phyloP scores from a whole-genome alignment of 2,329 filamentous ascomycete species.

The Sporothrix dimorphospora region DNA sequence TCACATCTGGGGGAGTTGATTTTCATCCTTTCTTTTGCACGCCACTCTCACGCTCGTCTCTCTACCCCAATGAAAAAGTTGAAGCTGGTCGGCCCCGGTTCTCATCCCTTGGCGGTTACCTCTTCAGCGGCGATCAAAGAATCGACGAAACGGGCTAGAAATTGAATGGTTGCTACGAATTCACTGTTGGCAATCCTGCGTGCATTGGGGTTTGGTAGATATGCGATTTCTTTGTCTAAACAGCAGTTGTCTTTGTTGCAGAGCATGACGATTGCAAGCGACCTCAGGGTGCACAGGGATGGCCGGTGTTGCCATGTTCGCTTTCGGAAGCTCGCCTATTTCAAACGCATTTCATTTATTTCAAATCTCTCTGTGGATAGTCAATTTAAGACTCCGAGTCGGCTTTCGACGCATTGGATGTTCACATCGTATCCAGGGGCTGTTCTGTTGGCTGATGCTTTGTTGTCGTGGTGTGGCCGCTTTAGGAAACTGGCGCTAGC shows the following conservation, averaged over 20 bases:
- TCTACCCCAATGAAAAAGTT: no score
- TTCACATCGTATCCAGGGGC: not conserved
- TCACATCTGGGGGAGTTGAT: no score
- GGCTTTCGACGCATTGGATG: not conserved
- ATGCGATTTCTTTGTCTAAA: not conserved
- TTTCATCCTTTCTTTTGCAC: no score
- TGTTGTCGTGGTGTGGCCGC: not conserved
- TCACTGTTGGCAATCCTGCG: no score
- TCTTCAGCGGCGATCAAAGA: no score
- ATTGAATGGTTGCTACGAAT: no score
- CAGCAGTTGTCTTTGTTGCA: not conserved
- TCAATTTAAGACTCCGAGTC: no score
- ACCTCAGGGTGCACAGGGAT: not conserved
- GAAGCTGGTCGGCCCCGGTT: no score
- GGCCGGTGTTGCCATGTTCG: not conserved
- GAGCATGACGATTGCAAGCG: not conserved
- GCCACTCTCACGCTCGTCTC: no score
- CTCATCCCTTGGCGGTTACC: no score
- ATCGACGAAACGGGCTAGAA: no score
- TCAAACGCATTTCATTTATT: not conserved
- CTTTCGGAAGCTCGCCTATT: not conserved
- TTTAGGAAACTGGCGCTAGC: not conserved
- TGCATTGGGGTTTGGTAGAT: no score
- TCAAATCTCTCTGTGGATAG: not conserved
- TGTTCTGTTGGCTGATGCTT: not conserved